A percentile compares a stretch with the other conserved stretches of the same genome.
These are phyloP conservation scores for Aegilops longissima DNA, from an alignment of 176 grass and related monocot species.

Conservation along the genomic window DNA sequence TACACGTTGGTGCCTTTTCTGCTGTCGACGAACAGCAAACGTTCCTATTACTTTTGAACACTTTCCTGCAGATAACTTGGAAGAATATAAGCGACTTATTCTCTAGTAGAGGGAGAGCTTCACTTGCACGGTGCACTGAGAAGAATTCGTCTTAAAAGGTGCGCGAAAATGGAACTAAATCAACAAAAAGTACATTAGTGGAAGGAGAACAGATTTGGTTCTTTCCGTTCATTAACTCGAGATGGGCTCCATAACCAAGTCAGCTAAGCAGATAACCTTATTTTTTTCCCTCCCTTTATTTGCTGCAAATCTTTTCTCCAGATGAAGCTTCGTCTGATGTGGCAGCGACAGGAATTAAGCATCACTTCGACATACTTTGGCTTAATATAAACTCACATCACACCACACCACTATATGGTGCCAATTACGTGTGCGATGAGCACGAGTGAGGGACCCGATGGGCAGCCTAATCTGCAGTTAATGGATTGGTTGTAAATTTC, in stretches of 20 bases:
- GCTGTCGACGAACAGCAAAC: neutral
- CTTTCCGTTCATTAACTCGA: neutral
- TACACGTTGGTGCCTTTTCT: neutral
- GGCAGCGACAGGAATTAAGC: slow-evolving; percentile 20
- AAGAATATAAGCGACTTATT: neutral
- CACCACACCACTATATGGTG: neutral
- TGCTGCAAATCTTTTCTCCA: neutral
- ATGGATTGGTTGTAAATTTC: neutral
- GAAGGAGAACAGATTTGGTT: neutral
- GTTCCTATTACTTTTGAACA: neutral
- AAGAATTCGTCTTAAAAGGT: neutral
- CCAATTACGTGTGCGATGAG: slow-evolving; percentile 19
- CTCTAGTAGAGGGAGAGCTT: neutral
- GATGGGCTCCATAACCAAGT: slow-evolving; percentile 1
- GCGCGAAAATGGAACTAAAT: neutral
- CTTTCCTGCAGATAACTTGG: neutral
- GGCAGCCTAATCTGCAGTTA: neutral
- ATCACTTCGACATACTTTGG: slow-evolving; percentile 4
- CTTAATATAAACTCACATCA: slow-evolving; percentile 10
- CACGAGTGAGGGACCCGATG: neutral
- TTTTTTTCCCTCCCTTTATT: neutral
- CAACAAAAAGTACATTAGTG: neutral
- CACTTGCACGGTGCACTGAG: neutral
- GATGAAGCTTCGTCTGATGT: slow-evolving; percentile 1
- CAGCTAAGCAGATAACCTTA: neutral